Evolutionary conservation across 345 rosid species (phyloP).

Genomic region (Nasturtium officinale): DNA sequence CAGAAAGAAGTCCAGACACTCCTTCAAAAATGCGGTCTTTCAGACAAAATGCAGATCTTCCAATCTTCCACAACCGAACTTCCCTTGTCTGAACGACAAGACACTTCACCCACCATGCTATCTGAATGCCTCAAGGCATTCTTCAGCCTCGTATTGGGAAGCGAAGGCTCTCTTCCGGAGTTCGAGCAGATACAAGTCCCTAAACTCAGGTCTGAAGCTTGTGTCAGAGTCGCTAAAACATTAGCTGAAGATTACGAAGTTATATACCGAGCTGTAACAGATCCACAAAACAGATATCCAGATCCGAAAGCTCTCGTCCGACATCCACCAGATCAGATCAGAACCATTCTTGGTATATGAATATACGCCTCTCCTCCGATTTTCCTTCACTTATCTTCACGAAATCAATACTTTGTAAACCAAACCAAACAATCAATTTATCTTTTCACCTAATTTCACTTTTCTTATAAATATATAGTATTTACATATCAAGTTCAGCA

Average conservation of each 20-base stretch:
- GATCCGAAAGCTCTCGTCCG: conserved; percentile 88
- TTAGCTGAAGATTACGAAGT: conserved; percentile 80
- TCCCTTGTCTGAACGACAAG: conserved; percentile 64
- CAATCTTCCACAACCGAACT: conserved; percentile 42
- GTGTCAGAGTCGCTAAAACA: conserved; percentile 65
- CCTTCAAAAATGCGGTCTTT: conserved; percentile 69
- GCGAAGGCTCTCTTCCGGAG: conserved; percentile 84
- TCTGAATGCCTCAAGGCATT: conserved; percentile 80
- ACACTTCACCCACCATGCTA: conserved; percentile 62
- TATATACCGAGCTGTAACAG: conserved; percentile 71
- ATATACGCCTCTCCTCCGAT: neutral
- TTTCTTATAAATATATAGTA: neutral
- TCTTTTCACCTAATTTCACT: neutral
- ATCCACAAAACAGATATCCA: conserved; percentile 66
- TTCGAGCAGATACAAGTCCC: conserved; percentile 95
- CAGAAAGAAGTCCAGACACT: conserved; percentile 86
- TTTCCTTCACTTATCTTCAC: neutral
- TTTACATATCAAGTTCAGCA: conserved; percentile 19
- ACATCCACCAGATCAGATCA: conserved; percentile 94
- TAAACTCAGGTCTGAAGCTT: conserved; percentile 82
- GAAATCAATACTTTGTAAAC: conserved; percentile 11
- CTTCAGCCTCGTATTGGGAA: conserved; percentile 84
- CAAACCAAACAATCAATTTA: neutral
- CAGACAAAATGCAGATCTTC: conserved; percentile 69
- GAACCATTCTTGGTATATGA: conserved; percentile 92